phyloP scores from a whole-genome alignment of 1,139 yeast species.

The Taphrina sp. region DNA sequence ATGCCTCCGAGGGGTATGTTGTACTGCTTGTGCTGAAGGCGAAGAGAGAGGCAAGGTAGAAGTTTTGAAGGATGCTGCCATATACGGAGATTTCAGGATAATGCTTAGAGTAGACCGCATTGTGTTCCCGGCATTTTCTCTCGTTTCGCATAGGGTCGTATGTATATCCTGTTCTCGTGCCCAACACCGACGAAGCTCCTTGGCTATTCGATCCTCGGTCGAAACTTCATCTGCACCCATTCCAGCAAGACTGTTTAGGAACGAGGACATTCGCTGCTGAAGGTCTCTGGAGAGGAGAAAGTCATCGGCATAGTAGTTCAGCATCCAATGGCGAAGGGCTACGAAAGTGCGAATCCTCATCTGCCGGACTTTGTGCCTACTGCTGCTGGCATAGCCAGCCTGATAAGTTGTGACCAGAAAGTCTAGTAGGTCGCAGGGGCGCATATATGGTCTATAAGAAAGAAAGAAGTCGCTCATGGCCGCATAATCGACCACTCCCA shows the following conservation, averaged over 20 bases:
- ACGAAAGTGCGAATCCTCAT: constrained; percentile 84
- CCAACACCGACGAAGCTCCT: constrained; percentile 47
- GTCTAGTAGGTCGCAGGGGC: constrained; percentile 57
- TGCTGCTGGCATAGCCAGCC: constrained; percentile 59
- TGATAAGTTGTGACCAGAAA: constrained; percentile 61
- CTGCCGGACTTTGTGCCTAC: constrained; percentile 56
- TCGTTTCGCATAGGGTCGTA: constrained; percentile 2
- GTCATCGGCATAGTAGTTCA: constrained; percentile 51
- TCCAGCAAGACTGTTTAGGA: constrained; percentile 42
- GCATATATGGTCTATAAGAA: constrained; percentile 70
- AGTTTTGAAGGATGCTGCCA: too few relatives aligned
- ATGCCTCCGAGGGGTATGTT: too few relatives aligned
- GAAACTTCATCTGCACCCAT: constrained; percentile 41
- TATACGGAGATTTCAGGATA: too few relatives aligned
- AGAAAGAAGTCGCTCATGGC: constrained; percentile 80
- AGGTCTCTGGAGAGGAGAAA: constrained; percentile 45
- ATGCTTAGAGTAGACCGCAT: too few relatives aligned
- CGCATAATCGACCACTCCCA: constrained; percentile 68
- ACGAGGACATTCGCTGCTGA: constrained; percentile 39
- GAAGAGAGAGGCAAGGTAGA: too few relatives aligned
- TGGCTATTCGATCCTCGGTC: constrained; percentile 42
- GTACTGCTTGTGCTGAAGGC: too few relatives aligned
- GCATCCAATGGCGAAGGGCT: constrained; percentile 81
- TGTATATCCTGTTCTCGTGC: constrained; percentile 42
- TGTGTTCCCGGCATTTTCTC: background rate